A percentile compares a stretch with the other conserved stretches of the same genome.
These are phyloP conservation scores for Fraxinus latifolia DNA, from an alignment of 305 asterid species.

Conservation along the genomic window DNA sequence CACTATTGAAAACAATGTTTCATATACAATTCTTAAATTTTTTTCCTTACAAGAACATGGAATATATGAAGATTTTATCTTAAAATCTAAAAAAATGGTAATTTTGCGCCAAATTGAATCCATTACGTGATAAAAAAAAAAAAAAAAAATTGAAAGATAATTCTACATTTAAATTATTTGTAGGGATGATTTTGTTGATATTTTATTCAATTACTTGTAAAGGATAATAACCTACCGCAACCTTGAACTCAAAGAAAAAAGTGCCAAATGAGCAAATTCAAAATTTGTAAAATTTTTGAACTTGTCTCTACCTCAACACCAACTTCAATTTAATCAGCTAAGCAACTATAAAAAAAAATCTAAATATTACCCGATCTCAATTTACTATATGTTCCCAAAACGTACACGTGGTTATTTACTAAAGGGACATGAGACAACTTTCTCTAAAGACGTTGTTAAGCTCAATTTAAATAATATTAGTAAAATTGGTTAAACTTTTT, in stretches of 20 bases:
- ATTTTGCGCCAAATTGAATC: conserved; percentile 50
- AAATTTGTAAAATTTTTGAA: not conserved
- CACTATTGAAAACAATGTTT: not conserved
- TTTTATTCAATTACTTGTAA: too few species aligned
- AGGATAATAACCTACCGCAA: not conserved
- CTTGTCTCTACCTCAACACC: not conserved
- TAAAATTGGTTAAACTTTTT: not conserved
- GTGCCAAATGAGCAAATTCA: not conserved
- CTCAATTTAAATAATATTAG: not conserved
- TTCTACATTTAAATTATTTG: not conserved
- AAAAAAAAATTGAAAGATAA: not conserved
- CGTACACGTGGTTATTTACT: not conserved
- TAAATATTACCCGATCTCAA: not conserved
- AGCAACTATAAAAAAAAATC: not conserved
- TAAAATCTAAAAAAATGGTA: conserved; percentile 23
- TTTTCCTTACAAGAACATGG: not conserved
- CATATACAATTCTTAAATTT: not conserved
- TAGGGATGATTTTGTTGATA: not conserved
- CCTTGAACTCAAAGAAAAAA: not conserved
- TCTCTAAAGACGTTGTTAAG: not conserved
- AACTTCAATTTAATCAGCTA: not conserved
- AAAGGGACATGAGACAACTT: not conserved
- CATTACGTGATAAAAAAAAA: conserved; percentile 35
- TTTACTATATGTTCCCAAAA: not conserved
- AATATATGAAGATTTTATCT: not conserved